Base-by-base conservation (phyloP, 257 asterid species). In the Nicotiana sylvestris region DNA sequence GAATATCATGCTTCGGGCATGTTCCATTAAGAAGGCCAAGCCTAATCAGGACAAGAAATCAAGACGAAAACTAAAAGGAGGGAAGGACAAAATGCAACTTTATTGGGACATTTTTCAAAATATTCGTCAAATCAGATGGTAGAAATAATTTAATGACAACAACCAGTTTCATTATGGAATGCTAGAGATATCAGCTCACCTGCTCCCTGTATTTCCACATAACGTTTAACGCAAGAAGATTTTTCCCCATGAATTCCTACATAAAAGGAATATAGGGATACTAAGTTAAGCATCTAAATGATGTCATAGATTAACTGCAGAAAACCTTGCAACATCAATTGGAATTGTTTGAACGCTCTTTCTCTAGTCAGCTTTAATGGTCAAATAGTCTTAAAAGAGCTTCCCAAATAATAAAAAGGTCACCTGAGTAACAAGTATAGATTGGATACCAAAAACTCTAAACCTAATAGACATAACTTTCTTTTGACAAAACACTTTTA, bases 181-280 rank as follows among this genome's bases (percentile, higher is more conserved):
- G 46, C 29, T 15, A 27, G 5, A 76, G 29, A 51, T 16, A 51
- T 76, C 61, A 65, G 82, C 85, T 84, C 66, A 96, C 99, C 97
- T 96, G 98, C 89, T 96, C 99, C 95, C 88, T 89, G 87, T 96
- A 96, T 86, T 96, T 96, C 99, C 99, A 96, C 99, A 96, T 96
- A 56, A 96, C 99, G 85, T 96, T 96, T 87, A 96, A 61, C 21
- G 99, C 99, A 6, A 96, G 98, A 82, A 96, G 97, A 86, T 96
- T 96, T 86, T 92, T 90, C 43, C 99, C 99, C 99, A 96, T 94
- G 92, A 96, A 96, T 87, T 96, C 99, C 98, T 96, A 90, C 89
- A 81, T 13, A 66, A 53, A 78, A 56, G 53, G 58, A 13, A 86
- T 66, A 35, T 9, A 60, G 55, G 60, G 78, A 53, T 4, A 79